Evolutionary conservation across 2,329 filamentous ascomycete genomes (phyloP).

Genomic region (Botrytis byssoidea): DNA sequence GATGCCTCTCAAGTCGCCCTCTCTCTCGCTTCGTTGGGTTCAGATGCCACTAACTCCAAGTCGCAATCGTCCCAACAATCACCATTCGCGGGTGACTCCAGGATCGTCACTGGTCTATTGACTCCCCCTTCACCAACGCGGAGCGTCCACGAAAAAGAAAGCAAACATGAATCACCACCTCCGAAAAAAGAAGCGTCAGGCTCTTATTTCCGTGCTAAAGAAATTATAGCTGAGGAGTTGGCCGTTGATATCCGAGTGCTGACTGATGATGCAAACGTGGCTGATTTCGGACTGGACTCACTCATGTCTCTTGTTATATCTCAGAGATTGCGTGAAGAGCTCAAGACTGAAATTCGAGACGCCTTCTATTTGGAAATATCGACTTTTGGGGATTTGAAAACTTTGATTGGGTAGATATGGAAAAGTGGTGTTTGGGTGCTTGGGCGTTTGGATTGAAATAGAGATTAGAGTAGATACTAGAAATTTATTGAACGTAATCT

Average conservation of each 20-base stretch:
- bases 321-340: constrained; percentile 55
- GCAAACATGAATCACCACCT: background rate
- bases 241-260: constrained; percentile 48
- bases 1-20: background rate
- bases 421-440: background rate
- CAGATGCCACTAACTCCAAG: background rate
- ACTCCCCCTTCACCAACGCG: background rate
- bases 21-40: background rate
- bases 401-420: background rate
- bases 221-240: constrained; percentile 29
- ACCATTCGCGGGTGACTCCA: background rate
- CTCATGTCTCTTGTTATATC: constrained; percentile 23
- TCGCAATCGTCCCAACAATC: background rate
- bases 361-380: constrained; percentile 11
- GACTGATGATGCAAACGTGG: constrained; percentile 50
- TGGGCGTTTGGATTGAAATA: background rate
- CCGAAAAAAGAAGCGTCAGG: background rate
- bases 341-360: constrained; percentile 48
- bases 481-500: background rate
- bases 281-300: background rate
- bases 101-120: background rate
- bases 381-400: background rate
- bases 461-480: background rate
- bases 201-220: too few relatives aligned
- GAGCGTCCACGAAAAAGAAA: background rate